Conservation (phyloP, 148 eudicot species). For the Fallopia convolvulus region DNA sequence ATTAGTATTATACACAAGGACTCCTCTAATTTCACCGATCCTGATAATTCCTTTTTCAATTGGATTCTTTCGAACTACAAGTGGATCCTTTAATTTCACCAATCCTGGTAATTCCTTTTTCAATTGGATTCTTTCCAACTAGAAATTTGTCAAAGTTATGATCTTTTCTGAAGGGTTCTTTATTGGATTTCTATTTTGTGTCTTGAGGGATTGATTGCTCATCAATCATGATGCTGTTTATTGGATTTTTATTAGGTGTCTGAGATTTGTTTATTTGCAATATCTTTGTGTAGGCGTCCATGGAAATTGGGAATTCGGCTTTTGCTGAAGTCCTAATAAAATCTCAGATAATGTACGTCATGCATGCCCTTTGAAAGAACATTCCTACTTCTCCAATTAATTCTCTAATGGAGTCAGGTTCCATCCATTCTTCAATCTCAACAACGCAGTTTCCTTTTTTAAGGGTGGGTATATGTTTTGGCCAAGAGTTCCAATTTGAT, state of each 20-base stretch:
- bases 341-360: neutral
- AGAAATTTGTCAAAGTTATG: neutral
- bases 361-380: neutral
- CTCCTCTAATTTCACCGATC: too few relatives aligned
- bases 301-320: conserved; percentile 1
- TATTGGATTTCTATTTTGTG: too few relatives aligned
- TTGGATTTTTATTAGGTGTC: conserved; percentile 42
- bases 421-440: neutral
- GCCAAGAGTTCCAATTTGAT: neutral
- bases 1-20: too few relatives aligned
- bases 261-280: conserved; percentile 14
- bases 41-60: neutral
- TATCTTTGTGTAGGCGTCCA: conserved; percentile 2
- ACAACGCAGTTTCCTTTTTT: neutral
- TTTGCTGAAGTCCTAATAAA: conserved; percentile 11
- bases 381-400: neutral
- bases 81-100: neutral
- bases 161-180: conserved; percentile 16
- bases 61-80: neutral
- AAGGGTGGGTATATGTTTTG: neutral
- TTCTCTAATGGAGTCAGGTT: neutral
- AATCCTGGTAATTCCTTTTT: neutral
- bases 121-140: neutral
- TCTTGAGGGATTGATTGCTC: too few relatives aligned
- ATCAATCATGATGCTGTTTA: conserved; percentile 23